Conservation (phyloP, 1,284 basidiomycete genomes). For the Sporisorium reilianum region DNA sequence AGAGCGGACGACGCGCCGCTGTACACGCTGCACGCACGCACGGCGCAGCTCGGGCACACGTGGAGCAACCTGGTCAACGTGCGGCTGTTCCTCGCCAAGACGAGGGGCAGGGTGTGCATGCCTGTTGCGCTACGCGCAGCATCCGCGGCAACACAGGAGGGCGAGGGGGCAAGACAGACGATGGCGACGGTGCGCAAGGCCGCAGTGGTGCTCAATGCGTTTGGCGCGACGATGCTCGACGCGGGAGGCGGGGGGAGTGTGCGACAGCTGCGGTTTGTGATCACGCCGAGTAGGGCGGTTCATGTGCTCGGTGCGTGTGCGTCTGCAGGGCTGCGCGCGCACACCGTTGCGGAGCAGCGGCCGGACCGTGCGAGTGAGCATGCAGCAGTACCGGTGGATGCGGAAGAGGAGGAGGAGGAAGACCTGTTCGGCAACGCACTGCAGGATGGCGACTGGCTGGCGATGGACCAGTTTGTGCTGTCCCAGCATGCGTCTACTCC, state of each 20-base stretch:
- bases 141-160: not conserved
- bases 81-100: slow-evolving; percentile 42
- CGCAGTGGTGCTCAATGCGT: slow-evolving; percentile 34
- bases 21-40: slow-evolving; percentile 29
- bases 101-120: slow-evolving; percentile 17
- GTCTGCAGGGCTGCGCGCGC: not conserved
- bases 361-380: too few species aligned
- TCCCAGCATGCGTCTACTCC: not conserved
- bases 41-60: slow-evolving; percentile 55
- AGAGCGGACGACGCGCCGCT: slow-evolving; percentile 8
- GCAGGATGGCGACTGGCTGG: slow-evolving; percentile 18
- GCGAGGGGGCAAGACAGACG: not conserved
- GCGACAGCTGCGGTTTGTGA: slow-evolving; percentile 27
- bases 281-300: slow-evolving; percentile 19
- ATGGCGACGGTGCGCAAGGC: slow-evolving; percentile 33
- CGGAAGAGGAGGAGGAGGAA: slow-evolving; percentile 8
- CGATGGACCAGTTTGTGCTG: slow-evolving; percentile 11
- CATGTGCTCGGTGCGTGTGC: slow-evolving; percentile 14
- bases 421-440: slow-evolving; percentile 15
- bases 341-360: too few species aligned
- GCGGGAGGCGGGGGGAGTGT: not conserved
- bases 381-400: not conserved
- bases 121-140: not conserved
- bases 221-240: slow-evolving; percentile 34
- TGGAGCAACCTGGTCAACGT: slow-evolving; percentile 60